Conservation (phyloP, 306 rosid genomes). For the Crotalaria pallida region DNA sequence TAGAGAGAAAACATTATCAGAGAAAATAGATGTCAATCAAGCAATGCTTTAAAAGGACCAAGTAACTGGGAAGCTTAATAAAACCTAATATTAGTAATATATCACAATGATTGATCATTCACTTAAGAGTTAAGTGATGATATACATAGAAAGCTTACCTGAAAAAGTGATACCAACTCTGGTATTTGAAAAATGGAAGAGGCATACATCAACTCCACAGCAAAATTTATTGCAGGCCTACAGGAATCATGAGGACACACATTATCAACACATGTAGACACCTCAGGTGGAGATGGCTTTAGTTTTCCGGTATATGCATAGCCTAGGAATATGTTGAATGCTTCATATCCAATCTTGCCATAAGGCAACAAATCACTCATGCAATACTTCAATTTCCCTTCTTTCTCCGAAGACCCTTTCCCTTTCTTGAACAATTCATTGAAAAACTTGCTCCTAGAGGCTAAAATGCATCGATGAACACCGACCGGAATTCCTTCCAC, state of each 20-base stretch:
- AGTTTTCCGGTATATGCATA: slow-evolving; percentile 85
- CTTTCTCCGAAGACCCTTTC: slow-evolving; percentile 34
- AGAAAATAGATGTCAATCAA: background rate
- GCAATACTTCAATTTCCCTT: slow-evolving; percentile 56
- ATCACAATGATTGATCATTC: background rate
- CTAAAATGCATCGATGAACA: slow-evolving; percentile 77
- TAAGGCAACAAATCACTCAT: slow-evolving; percentile 69
- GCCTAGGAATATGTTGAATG: slow-evolving; percentile 57
- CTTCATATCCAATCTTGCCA: slow-evolving; percentile 74
- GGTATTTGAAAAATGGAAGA: slow-evolving; percentile 77
- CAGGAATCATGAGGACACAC: slow-evolving; percentile 79
- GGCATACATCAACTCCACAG: slow-evolving; percentile 92
- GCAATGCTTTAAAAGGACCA: background rate
- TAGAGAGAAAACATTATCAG: background rate
- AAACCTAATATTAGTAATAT: background rate
- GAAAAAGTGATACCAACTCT: slow-evolving; percentile 72
- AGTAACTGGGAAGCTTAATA: background rate
- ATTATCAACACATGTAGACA: slow-evolving; percentile 81
- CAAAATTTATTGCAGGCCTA: slow-evolving; percentile 81
- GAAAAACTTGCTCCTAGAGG: slow-evolving; percentile 73
- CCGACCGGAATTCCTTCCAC: slow-evolving; percentile 62
- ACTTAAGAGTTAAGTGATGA: background rate
- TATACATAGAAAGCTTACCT: slow-evolving; percentile 42
- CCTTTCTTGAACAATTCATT: slow-evolving; percentile 57
- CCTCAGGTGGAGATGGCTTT: slow-evolving; percentile 64